Evolutionary conservation across 768 basidiomycete genomes (phyloP).

Genomic region (Serendipita sp.): DNA sequence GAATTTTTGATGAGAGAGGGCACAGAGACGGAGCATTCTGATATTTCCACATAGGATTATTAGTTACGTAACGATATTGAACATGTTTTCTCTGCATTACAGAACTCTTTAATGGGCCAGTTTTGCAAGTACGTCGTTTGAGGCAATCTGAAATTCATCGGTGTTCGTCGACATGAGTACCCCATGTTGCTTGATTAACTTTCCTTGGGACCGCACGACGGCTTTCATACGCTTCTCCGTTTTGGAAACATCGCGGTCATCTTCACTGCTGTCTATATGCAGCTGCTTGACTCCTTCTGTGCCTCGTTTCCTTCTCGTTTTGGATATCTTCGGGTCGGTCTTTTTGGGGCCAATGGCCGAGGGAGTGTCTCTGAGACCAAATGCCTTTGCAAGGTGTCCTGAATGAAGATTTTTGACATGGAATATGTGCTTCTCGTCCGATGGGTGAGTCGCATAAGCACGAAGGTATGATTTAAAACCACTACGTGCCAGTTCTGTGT

Average conservation of each 20-base stretch:
- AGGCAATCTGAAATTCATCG: slow-evolving; percentile 54
- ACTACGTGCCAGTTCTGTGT: slow-evolving; percentile 56
- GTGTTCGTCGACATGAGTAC: slow-evolving; percentile 45
- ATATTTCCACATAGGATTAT: background rate
- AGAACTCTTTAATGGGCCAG: background rate
- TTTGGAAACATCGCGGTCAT: slow-evolving; percentile 25
- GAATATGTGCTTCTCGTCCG: slow-evolving; percentile 90
- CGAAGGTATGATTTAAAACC: slow-evolving; percentile 88
- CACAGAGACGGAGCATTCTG: background rate
- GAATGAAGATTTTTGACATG: slow-evolving; percentile 88
- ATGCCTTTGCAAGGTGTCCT: slow-evolving; percentile 86
- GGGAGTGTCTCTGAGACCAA: slow-evolving; percentile 78
- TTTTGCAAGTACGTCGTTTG: slow-evolving; percentile 9
- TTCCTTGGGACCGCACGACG: slow-evolving; percentile 68
- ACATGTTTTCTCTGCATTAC: too few species aligned
- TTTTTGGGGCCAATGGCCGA: slow-evolving; percentile 16
- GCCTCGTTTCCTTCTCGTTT: slow-evolving; percentile 20
- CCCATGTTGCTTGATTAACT: slow-evolving; percentile 64
- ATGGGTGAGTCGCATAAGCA: slow-evolving; percentile 93
- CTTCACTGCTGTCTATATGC: slow-evolving; percentile 14
- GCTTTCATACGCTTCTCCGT: slow-evolving; percentile 75
- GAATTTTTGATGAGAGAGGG: slow-evolving; percentile 1
- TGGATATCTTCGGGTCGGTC: slow-evolving; percentile 14
- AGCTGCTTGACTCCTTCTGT: slow-evolving; percentile 15
- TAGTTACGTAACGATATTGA: background rate